Percentiles rank a stretch among this genome's conserved stretches.
Conservation (phyloP, 2,329 filamentous ascomycete genomes). For the Tolypocladium tundrense region DNA sequence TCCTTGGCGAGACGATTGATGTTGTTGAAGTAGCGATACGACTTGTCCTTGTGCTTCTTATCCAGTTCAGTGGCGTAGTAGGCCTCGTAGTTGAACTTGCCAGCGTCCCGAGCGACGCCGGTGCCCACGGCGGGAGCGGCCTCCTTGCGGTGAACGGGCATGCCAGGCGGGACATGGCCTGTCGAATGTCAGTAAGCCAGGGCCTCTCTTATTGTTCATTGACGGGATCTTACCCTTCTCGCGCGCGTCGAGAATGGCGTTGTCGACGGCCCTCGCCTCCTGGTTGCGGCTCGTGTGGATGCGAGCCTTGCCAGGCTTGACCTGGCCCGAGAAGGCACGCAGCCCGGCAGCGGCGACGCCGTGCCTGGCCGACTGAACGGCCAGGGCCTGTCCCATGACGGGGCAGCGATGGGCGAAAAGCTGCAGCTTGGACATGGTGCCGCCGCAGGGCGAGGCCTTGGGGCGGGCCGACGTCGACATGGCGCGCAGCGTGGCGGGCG, state of each 20-base stretch:
- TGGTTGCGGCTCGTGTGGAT: conserved; percentile 73
- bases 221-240: conserved; percentile 37
- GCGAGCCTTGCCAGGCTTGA: conserved; percentile 53
- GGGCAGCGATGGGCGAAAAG: conserved; percentile 90
- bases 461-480: conserved; percentile 65
- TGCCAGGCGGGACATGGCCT: conserved; percentile 11
- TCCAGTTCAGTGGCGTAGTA: conserved; percentile 87
- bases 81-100: conserved; percentile 78
- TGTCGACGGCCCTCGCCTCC: conserved; percentile 68
- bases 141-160: conserved; percentile 5
- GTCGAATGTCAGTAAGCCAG: neutral
- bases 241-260: conserved; percentile 34
- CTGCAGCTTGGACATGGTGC: conserved; percentile 95
- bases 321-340: conserved; percentile 39
- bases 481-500: conserved; percentile 80
- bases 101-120: conserved; percentile 16
- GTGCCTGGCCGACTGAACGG: conserved; percentile 62
- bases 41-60: conserved; percentile 99
- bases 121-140: conserved; percentile 7
- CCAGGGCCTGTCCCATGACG: conserved; percentile 96
- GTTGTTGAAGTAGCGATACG: conserved; percentile 99
- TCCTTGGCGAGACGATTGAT: conserved; percentile 97
- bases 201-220: neutral
- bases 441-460: conserved; percentile 65
- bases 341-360: conserved; percentile 37